Evolutionary conservation across 345 rosid genomes (phyloP), one percentile per base, ranked within the genome.

Genomic region (Arabidopsis arenosa): DNA sequence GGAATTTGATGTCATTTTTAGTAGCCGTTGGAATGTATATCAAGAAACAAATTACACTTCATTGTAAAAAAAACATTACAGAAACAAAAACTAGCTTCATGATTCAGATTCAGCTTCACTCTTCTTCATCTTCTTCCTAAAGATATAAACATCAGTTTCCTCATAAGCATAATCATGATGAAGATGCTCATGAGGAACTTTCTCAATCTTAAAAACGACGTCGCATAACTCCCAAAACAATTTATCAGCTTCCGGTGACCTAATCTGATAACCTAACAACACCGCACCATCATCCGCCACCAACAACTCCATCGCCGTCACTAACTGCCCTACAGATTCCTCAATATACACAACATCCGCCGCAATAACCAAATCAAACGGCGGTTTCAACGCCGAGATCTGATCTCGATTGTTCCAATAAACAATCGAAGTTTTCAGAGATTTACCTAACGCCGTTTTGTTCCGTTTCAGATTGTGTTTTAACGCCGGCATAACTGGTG

Each of bases 401-500:
- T 91, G 97, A 18, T 86, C 90, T 28, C 28, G 37, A 5, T 86
- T 88, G 79, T 85, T 91, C 98, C 98, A 91, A 72, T 82, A 79
- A 10, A 89, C 80, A 30, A 89, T 66, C 8, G 93, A 78, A 13
- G 89, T 76, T 69, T 88, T 91, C 7, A 91, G 78, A 70, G 68
- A 52, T 81, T 89, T 91, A 5, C 83, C 87, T 5, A 91, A 82
- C 57, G 82, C 86, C 30, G 86, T 80, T 69, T 91, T 93, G 86
- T 93, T 93, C 54, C 94, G 88, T 80, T 91, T 93, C 78, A 93
- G 91, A 78, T 91, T 93, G 87, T 87, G 97, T 75, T 85, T 90
- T 54, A 93, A 86, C 5, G 97, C 96, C 14, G 96, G 94, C 97
- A 93, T 91, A 43, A 91, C 97, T 4, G 97, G 88, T 39, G 96